Percentiles rank a stretch among this genome's conserved stretches.
Conservation (phyloP, 192 early-diverging fungal species). For the Linderina pennispora region DNA sequence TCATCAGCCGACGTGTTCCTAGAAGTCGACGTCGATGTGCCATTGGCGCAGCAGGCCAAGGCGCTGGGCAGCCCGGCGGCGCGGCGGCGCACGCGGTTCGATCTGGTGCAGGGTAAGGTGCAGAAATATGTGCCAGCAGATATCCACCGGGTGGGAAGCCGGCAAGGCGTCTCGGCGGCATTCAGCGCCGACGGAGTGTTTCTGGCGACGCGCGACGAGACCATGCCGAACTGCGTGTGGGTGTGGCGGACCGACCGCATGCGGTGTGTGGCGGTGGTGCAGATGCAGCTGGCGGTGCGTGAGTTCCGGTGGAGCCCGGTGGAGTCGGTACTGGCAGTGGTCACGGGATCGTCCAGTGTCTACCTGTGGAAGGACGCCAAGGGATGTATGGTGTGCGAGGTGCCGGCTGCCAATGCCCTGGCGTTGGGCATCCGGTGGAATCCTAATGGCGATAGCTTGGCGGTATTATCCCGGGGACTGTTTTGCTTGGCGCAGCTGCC, state of each 20-base stretch:
- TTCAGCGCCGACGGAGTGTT: slow-evolving; percentile 33
- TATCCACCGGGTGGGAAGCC: slow-evolving; percentile 12
- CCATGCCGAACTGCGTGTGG: slow-evolving; percentile 35
- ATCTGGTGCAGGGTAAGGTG: slow-evolving; percentile 9
- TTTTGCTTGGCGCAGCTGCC: slow-evolving; percentile 26
- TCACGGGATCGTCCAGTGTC: slow-evolving; percentile 18
- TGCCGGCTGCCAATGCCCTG: slow-evolving; percentile 10
- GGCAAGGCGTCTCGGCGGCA: slow-evolving; percentile 1
- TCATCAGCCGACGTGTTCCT: slow-evolving; percentile 26
- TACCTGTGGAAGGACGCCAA: slow-evolving; percentile 37
- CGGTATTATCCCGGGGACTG: slow-evolving; percentile 26
- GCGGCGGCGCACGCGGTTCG: slow-evolving; percentile 22
- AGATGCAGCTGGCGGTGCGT: slow-evolving; percentile 26
- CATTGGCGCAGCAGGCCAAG: slow-evolving; percentile 14
- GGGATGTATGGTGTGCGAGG: slow-evolving; percentile 26
- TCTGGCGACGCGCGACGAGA: slow-evolving; percentile 17
- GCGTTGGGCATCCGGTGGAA: slow-evolving; percentile 22
- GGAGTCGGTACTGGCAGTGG: slow-evolving; percentile 21
- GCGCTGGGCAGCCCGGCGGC: neutral
- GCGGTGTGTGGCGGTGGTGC: slow-evolving; percentile 22
- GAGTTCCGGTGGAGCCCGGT: slow-evolving; percentile 34
- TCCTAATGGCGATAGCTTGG: slow-evolving; percentile 30
- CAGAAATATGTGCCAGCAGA: slow-evolving; percentile 9
- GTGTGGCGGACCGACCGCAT: slow-evolving; percentile 26
- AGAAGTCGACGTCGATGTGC: slow-evolving; percentile 19